phyloP scores from a whole-genome alignment of 352 stramenopile genomes.

The Globisporangium solare region DNA sequence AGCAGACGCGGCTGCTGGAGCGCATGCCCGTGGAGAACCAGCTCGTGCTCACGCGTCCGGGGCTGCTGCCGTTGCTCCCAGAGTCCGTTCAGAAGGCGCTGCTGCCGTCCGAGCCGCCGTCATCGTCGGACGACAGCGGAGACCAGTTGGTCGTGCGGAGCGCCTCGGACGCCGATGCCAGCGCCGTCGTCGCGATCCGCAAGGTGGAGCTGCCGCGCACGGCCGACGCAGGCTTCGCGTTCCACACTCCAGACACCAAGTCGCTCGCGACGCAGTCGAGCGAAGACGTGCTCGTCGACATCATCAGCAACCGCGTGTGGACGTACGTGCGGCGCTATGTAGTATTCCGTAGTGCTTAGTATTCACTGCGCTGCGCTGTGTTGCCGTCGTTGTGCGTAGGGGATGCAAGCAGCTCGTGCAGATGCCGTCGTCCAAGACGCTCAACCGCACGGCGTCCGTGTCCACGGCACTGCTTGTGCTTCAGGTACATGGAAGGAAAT shows the following conservation, averaged over 20 bases:
- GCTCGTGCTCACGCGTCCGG: constrained; percentile 65
- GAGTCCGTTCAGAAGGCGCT: constrained; percentile 50
- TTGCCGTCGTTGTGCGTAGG: constrained; percentile 12
- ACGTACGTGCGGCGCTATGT: constrained; percentile 20
- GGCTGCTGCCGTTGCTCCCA: constrained; percentile 61
- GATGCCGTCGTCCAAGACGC: constrained; percentile 43
- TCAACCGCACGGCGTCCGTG: constrained; percentile 65
- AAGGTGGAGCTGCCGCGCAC: constrained; percentile 18
- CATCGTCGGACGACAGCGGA: constrained; percentile 12
- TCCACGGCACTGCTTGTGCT: constrained; percentile 69
- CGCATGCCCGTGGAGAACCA: constrained; percentile 65
- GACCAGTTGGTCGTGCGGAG: constrained; percentile 2
- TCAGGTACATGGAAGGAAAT: constrained; percentile 26
- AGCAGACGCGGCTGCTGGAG: constrained; percentile 69
- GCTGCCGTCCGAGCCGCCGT: constrained; percentile 26
- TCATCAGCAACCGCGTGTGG: constrained; percentile 55
- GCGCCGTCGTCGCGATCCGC: constrained; percentile 11
- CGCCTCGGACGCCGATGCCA: constrained; percentile 2
- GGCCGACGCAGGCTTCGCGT: constrained; percentile 60
- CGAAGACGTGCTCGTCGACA: constrained; percentile 58
- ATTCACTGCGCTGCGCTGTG: no score
- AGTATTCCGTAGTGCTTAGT: no score
- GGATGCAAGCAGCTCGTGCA: constrained; percentile 57
- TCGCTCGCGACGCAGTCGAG: constrained; percentile 21
- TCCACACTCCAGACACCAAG: constrained; percentile 36